These are phyloP conservation scores for Russula compacta DNA, from an alignment of 768 basidiomycete genomes.

Conservation along the genomic window DNA sequence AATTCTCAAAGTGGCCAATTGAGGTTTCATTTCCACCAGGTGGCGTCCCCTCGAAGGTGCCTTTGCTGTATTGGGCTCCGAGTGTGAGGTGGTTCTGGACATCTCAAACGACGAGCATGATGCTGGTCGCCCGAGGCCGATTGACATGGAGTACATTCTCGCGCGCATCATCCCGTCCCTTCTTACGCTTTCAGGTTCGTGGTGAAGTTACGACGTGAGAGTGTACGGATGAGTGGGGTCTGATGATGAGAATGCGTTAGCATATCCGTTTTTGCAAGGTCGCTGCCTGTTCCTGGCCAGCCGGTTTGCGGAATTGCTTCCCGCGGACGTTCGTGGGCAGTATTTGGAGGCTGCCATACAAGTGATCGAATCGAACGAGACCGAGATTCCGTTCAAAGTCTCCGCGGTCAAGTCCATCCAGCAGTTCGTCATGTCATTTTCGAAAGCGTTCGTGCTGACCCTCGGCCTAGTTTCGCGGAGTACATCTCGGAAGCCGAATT, in stretches of 20 bases:
- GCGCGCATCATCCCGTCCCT: constrained; percentile 71
- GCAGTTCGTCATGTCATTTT: constrained; percentile 50
- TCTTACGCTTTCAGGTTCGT: constrained; percentile 59
- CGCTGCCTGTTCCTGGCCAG: too few species aligned
- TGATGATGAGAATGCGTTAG: background rate
- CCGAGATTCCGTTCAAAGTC: constrained; percentile 82
- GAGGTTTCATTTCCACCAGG: constrained; percentile 35
- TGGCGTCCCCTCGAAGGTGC: constrained; percentile 68
- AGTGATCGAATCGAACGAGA: constrained; percentile 33
- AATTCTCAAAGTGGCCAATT: background rate
- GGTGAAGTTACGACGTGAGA: background rate
- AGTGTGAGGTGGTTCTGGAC: constrained; percentile 67
- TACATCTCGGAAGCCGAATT: constrained; percentile 51
- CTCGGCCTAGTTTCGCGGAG: constrained; percentile 52
- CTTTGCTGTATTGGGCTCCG: constrained; percentile 35
- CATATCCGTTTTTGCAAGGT: too few species aligned
- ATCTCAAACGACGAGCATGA: constrained; percentile 68
- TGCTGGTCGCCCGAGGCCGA: constrained; percentile 51
- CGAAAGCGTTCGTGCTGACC: background rate
- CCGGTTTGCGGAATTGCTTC: constrained; percentile 13
- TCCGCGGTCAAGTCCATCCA: constrained; percentile 90
- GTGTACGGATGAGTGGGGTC: background rate
- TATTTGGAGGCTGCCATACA: too few species aligned
- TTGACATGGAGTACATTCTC: constrained; percentile 74
- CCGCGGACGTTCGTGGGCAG: too few species aligned